Percentiles rank a stretch among this genome's conserved stretches.
Conservation (phyloP, 257 asterid species). For the Salvia splendens region DNA sequence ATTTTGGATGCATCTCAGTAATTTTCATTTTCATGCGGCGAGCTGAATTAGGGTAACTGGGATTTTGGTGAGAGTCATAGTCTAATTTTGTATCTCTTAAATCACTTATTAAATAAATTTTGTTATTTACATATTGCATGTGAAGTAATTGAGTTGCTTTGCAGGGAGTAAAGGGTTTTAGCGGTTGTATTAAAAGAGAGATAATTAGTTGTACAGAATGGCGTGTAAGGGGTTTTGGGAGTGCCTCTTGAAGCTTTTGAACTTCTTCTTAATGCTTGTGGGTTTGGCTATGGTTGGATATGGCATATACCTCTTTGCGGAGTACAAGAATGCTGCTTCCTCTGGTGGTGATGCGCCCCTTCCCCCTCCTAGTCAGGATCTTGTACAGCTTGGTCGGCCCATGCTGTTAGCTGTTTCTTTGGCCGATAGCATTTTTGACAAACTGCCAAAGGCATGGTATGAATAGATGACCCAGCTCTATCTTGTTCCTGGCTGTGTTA, state of each 20-base stretch:
- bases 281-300: conserved; percentile 88
- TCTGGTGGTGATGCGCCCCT: conserved; percentile 48
- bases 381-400: conserved; percentile 83
- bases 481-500: background rate
- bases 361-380: conserved; percentile 52
- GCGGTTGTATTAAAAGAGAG: background rate
- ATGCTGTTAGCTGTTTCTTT: conserved; percentile 75
- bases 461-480: background rate
- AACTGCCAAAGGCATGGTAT: conserved; percentile 95
- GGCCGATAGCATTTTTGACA: conserved; percentile 70
- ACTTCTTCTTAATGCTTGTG: conserved; percentile 68
- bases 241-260: conserved; percentile 80
- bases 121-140: background rate
- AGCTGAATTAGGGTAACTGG: background rate
- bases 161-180: conserved; percentile 30
- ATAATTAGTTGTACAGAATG: conserved; percentile 44
- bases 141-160: conserved; percentile 14
- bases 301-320: conserved; percentile 83
- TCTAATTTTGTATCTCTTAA: background rate
- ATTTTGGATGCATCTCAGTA: background rate
- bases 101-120: background rate
- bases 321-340: conserved; percentile 52
- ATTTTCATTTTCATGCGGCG: conserved; percentile 6
- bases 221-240: conserved; percentile 85
- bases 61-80: background rate